Conservation (phyloP, 352 stramenopile genomes). For the Phytophthora kernoviae region DNA sequence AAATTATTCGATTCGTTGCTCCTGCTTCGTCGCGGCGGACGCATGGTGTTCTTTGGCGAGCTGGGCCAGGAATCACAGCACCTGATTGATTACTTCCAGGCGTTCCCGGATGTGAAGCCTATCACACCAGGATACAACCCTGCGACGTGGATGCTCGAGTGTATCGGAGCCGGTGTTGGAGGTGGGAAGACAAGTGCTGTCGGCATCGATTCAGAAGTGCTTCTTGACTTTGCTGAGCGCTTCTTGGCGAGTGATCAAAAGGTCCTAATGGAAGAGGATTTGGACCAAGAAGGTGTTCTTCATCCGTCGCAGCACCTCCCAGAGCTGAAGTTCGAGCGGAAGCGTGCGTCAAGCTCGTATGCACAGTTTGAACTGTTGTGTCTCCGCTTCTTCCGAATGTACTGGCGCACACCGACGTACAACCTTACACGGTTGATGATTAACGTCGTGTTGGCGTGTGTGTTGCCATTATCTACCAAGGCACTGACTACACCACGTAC, state of each 20-base stretch:
- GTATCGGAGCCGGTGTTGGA: slow-evolving; percentile 59
- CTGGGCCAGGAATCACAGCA: slow-evolving; percentile 46
- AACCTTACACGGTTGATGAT: slow-evolving; percentile 82
- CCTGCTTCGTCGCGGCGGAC: slow-evolving; percentile 66
- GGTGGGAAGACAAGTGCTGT: background rate
- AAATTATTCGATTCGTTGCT: slow-evolving; percentile 88
- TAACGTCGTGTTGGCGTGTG: slow-evolving; percentile 61
- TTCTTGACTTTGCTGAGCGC: slow-evolving; percentile 42
- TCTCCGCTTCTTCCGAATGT: slow-evolving; percentile 68
- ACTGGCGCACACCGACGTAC: slow-evolving; percentile 88
- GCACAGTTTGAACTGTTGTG: slow-evolving; percentile 50
- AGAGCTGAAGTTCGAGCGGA: slow-evolving; percentile 44
- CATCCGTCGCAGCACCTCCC: slow-evolving; percentile 35
- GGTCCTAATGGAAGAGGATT: slow-evolving; percentile 38
- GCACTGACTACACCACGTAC: slow-evolving; percentile 55
- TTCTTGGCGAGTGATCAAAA: slow-evolving; percentile 46
- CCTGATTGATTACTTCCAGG: slow-evolving; percentile 66
- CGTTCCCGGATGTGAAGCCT: slow-evolving; percentile 33
- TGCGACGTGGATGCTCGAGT: slow-evolving; percentile 91
- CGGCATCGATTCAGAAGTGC: too few species aligned
- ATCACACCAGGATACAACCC: slow-evolving; percentile 89
- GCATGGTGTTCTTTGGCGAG: slow-evolving; percentile 63
- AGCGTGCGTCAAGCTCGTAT: slow-evolving; percentile 31
- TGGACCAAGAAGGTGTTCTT: slow-evolving; percentile 50
- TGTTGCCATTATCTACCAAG: slow-evolving; percentile 82